Percentiles rank a stretch among this genome's conserved stretches.
Conservation (phyloP, 306 rosid species). For the Lathyrus sativus region DNA sequence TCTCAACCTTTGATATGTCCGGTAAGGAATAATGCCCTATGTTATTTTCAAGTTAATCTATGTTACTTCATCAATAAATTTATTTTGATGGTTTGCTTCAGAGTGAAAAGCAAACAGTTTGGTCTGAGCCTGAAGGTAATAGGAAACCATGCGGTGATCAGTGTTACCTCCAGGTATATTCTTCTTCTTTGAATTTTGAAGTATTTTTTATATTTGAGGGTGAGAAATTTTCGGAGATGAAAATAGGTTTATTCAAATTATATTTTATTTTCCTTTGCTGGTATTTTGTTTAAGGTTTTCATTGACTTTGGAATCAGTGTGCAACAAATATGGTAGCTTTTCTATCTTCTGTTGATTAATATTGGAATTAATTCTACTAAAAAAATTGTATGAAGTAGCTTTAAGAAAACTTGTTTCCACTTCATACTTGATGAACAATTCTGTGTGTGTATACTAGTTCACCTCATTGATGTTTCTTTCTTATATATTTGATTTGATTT, state of each 20-base stretch:
- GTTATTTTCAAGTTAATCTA: constrained; percentile 15
- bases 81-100: constrained; percentile 51
- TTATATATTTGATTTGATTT: constrained; percentile 15
- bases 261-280: background rate
- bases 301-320: constrained; percentile 18
- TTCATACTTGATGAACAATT: constrained; percentile 22
- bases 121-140: constrained; percentile 72
- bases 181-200: constrained; percentile 30
- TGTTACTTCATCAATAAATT: constrained; percentile 38
- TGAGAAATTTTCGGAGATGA: constrained; percentile 31
- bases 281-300: constrained; percentile 29
- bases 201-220: constrained; percentile 25
- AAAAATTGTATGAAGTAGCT: constrained; percentile 1
- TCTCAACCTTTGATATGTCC: constrained; percentile 76
- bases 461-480: constrained; percentile 28
- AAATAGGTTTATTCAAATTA: background rate
- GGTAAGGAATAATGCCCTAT: constrained; percentile 54
- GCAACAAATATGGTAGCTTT: constrained; percentile 29
- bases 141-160: constrained; percentile 83
- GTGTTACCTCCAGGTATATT: constrained; percentile 78
- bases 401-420: constrained; percentile 30
- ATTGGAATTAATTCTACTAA: constrained; percentile 23
- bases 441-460: constrained; percentile 9
- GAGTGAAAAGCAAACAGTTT: constrained; percentile 72
- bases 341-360: constrained; percentile 16